phyloP scores from a whole-genome alignment of 2,329 filamentous ascomycete species.

The Fusarium sp. region DNA sequence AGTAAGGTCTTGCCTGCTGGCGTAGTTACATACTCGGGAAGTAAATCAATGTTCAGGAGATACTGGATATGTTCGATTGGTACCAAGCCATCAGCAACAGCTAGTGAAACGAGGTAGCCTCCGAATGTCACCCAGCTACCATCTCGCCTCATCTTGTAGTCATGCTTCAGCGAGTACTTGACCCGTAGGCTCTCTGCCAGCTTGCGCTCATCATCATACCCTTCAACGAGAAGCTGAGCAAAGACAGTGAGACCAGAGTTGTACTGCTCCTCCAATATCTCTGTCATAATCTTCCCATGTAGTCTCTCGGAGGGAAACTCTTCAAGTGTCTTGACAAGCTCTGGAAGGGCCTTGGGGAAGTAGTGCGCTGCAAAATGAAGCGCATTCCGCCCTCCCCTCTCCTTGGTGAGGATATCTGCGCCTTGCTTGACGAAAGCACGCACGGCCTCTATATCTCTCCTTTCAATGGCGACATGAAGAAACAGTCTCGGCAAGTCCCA shows the following conservation, averaged over 20 bases:
- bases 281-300: background rate
- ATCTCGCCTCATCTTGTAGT: background rate
- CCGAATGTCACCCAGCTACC: background rate
- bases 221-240: background rate
- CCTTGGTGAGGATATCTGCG: background rate
- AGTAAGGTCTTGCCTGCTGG: background rate
- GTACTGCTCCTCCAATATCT: background rate
- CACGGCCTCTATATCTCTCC: background rate
- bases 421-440: background rate
- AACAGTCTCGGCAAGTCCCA: background rate
- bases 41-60: background rate
- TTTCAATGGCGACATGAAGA: background rate
- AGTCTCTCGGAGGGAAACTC: accelerated
- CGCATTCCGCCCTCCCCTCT: background rate
- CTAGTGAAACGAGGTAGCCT: accelerated
- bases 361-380: background rate
- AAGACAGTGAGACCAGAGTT: background rate
- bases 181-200: accelerated
- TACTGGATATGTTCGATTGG: background rate
- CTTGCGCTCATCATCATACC: background rate
- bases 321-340: background rate
- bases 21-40: background rate
- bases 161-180: accelerated
- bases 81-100: background rate
- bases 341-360: background rate